A percentile compares a stretch with the other conserved stretches of the same genome.
Conservation (phyloP, 148 eudicot genomes). For the Agrostemma githago region DNA sequence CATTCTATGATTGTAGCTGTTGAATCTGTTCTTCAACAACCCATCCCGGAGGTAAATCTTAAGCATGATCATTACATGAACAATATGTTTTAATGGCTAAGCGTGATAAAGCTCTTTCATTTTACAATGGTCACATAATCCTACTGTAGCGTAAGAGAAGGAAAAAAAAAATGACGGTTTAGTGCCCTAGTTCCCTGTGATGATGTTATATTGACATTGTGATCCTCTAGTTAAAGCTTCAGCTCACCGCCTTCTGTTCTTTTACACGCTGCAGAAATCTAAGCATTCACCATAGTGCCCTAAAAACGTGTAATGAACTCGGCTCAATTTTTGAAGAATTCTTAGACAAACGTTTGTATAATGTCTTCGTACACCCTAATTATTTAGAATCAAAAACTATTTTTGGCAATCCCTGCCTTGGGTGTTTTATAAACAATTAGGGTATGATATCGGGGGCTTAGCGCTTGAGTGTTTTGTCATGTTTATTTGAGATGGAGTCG, state of each 20-base stretch:
- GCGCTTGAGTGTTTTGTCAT: background rate
- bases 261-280: background rate
- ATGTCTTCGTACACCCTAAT: background rate
- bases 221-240: background rate
- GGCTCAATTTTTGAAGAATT: background rate
- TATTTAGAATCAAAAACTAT: no score
- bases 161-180: background rate
- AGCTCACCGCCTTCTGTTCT: background rate
- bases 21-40: slow-evolving; percentile 79
- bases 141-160: background rate
- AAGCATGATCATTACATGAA: background rate
- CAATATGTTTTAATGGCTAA: background rate
- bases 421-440: background rate
- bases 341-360: background rate
- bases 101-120: background rate
- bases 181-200: background rate
- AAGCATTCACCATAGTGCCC: background rate
- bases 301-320: background rate
- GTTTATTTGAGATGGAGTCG: background rate
- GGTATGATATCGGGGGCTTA: background rate
- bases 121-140: background rate
- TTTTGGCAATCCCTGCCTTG: background rate
- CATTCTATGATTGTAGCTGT: slow-evolving; percentile 93
- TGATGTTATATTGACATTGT: background rate
- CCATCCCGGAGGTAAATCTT: slow-evolving; percentile 69